These are phyloP conservation scores for Fraxinus latifolia DNA, from an alignment of 305 asterid species.

Conservation along the genomic window DNA sequence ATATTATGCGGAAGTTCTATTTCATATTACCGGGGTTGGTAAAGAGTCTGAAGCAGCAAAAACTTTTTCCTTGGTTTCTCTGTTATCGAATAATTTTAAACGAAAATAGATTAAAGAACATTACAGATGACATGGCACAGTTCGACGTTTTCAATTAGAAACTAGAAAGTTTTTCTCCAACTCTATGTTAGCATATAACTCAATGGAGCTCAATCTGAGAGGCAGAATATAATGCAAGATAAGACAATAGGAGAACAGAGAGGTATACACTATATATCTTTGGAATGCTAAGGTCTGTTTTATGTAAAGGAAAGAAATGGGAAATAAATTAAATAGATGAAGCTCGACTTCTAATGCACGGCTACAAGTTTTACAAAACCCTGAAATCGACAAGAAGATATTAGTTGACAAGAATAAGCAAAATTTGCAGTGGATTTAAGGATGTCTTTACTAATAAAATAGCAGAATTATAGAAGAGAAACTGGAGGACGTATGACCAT, in stretches of 20 bases:
- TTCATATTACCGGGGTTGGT: neutral
- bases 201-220: neutral
- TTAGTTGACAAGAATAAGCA: neutral
- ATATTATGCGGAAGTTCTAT: slow-evolving; percentile 7
- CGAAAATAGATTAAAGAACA: no score
- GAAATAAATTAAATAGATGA: neutral
- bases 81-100: no score
- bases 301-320: neutral
- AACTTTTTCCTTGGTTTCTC: no score
- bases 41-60: neutral
- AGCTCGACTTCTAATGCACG: neutral
- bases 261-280: neutral
- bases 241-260: neutral
- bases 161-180: neutral
- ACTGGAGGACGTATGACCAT: slow-evolving; percentile 25
- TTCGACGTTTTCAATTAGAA: neutral
- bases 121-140: neutral
- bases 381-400: neutral
- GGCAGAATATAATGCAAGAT: neutral
- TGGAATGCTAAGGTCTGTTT: neutral
- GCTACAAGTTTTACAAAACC: neutral
- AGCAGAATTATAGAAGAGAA: neutral
- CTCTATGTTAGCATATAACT: neutral
- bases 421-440: neutral
- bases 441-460: neutral